These are phyloP conservation scores for Tolypocladium sp. DNA, from an alignment of 2,329 filamentous ascomycete genomes.

Conservation along the genomic window DNA sequence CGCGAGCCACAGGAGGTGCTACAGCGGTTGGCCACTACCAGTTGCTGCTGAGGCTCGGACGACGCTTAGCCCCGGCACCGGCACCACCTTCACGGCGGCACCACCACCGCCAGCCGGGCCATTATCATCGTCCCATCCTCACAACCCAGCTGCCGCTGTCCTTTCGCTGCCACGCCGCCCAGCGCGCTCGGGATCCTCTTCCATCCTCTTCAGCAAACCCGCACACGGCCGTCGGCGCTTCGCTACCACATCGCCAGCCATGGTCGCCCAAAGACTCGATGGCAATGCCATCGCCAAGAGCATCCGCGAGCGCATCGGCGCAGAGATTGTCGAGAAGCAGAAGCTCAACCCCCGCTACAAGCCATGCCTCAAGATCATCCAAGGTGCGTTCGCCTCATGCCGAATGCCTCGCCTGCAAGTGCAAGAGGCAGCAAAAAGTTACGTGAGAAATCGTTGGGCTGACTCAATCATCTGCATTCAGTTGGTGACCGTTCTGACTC, in stretches of 20 bases:
- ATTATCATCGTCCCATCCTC: neutral
- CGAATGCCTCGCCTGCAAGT: neutral
- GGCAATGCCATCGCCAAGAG: constrained; percentile 89
- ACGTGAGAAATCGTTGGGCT: constrained; percentile 4
- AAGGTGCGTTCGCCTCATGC: constrained; percentile 50
- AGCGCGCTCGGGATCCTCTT: neutral
- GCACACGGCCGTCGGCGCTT: constrained; percentile 20
- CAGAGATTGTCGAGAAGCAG: constrained; percentile 75
- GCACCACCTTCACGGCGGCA: neutral
- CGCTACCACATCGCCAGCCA: constrained; percentile 47
- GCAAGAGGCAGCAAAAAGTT: neutral
- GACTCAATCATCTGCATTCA: constrained; percentile 24
- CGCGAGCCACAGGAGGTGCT: neutral
- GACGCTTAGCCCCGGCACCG: constrained; percentile 3
- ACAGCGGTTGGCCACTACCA: neutral
- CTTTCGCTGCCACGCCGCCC: neutral
- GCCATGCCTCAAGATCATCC: constrained; percentile 87
- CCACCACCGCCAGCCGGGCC: neutral
- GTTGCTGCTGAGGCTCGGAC: neutral
- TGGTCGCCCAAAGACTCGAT: constrained; percentile 89
- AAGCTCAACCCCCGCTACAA: constrained; percentile 76
- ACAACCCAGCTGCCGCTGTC: neutral
- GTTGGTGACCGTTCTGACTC: constrained; percentile 92
- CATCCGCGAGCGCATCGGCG: constrained; percentile 74
- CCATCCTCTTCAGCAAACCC: neutral